A percentile compares a stretch with the other conserved stretches of the same genome.
Conservation (phyloP, 2,329 filamentous ascomycete species). For the Fusarium musae region DNA sequence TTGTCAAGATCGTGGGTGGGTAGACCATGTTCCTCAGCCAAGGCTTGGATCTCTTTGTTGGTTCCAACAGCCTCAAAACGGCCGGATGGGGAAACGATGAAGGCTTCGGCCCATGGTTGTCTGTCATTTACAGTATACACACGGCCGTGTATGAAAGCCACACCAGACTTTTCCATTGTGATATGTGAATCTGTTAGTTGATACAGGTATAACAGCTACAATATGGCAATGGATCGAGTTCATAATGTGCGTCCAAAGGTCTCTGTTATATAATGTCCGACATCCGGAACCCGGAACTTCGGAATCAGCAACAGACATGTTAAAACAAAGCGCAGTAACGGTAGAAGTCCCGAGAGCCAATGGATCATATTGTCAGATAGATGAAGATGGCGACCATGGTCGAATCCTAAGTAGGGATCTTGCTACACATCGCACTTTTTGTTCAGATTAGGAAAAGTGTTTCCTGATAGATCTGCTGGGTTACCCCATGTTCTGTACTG, state of each 20-base stretch:
- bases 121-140: not conserved
- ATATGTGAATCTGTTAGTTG: accelerated
- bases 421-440: not conserved
- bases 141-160: not conserved
- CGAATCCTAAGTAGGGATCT: no score
- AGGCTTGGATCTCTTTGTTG: not conserved
- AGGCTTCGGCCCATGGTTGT: not conserved
- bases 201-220: not conserved
- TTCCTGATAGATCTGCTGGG: no score
- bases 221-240: no score
- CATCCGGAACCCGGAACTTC: not conserved
- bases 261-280: not conserved
- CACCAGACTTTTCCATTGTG: not conserved
- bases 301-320: not conserved
- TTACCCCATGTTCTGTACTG: no score
- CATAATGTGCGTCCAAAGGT: not conserved
- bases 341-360: accelerated
- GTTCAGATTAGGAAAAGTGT: not conserved
- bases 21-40: not conserved
- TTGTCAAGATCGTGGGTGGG: not conserved
- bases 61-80: not conserved
- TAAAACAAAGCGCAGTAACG: not conserved
- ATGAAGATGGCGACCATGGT: accelerated
- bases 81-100: not conserved
- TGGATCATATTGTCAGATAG: not conserved